Evolutionary conservation across 2,329 filamentous ascomycete genomes (phyloP).

Genomic region (Clarireedia monteithiana): DNA sequence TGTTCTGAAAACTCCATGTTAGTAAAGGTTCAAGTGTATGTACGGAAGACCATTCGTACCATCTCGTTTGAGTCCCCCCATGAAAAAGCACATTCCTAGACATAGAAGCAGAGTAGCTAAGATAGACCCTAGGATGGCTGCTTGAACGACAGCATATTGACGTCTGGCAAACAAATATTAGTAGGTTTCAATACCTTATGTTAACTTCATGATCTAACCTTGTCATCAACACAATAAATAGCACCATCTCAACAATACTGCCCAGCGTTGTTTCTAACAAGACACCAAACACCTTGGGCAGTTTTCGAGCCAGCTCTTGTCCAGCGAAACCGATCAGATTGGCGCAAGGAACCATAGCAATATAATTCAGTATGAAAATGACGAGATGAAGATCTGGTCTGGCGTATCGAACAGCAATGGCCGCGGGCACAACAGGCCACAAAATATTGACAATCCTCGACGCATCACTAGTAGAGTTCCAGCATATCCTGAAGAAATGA

Average conservation of each 20-base stretch:
- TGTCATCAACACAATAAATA: constrained; percentile 69
- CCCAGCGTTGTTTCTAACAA: constrained; percentile 57
- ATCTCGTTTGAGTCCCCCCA: constrained; percentile 60
- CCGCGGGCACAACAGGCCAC: constrained; percentile 68
- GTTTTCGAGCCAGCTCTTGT: constrained; percentile 63
- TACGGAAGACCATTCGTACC: not conserved
- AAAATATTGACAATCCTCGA: constrained; percentile 62
- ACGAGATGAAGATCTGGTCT: constrained; percentile 49
- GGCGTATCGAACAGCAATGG: constrained; percentile 55
- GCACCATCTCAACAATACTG: constrained; percentile 71
- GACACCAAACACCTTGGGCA: constrained; percentile 65
- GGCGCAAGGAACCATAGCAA: constrained; percentile 70
- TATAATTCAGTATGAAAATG: constrained; percentile 64
- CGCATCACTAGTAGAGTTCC: constrained; percentile 53
- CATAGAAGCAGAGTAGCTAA: constrained; percentile 76
- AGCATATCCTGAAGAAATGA: constrained; percentile 56
- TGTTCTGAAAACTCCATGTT: constrained; percentile 38
- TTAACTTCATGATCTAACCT: constrained; percentile 16
- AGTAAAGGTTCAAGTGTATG: not conserved
- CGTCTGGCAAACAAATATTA: constrained; percentile 14
- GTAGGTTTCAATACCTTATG: not conserved
- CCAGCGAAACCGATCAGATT: constrained; percentile 71
- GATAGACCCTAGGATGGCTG: constrained; percentile 76
- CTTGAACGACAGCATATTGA: constrained; percentile 66
- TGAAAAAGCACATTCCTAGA: constrained; percentile 71